Conservation (phyloP, 2,329 filamentous ascomycete genomes). For the Metarhizium brunneum region DNA sequence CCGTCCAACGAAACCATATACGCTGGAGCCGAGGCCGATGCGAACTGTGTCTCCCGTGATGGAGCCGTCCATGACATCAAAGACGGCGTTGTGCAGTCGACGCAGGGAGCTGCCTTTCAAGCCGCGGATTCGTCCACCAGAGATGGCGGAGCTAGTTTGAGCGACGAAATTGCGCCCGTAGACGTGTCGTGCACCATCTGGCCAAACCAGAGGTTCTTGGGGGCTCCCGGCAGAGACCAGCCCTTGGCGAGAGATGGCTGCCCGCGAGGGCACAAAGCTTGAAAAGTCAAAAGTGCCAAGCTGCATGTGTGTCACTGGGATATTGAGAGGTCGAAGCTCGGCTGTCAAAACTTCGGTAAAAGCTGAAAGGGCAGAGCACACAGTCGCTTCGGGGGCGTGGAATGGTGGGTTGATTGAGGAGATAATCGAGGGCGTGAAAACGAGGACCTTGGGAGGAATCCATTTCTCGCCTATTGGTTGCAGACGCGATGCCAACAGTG, state of each 20-base stretch:
- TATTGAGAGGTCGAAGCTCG: conserved; percentile 66
- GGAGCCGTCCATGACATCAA: conserved; percentile 72
- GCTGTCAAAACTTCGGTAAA: conserved; percentile 73
- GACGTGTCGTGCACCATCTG: conserved; percentile 47
- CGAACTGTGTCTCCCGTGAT: conserved; percentile 56
- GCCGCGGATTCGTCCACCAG: conserved; percentile 47
- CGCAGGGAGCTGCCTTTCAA: conserved; percentile 63
- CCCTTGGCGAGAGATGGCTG: conserved; percentile 21
- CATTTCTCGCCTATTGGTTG: conserved; percentile 40
- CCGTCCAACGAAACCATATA: conserved; percentile 78
- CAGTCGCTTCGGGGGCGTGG: conserved; percentile 75
- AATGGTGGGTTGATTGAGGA: conserved; percentile 71
- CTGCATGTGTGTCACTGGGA: conserved; percentile 79
- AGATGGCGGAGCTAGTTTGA: conserved; percentile 45
- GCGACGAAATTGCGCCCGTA: conserved; percentile 54
- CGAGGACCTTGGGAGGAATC: conserved; percentile 56
- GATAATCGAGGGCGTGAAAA: conserved; percentile 73
- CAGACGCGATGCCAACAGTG: conserved; percentile 57
- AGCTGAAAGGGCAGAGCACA: conserved; percentile 78
- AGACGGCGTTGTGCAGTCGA: conserved; percentile 77
- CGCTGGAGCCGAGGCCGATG: conserved; percentile 73
- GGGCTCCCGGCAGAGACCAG: conserved; percentile 33
- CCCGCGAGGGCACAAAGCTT: conserved; percentile 44
- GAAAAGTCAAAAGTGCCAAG: conserved; percentile 85
- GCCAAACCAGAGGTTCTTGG: conserved; percentile 50